Evolutionary conservation across 2,329 filamentous ascomycete genomes (phyloP).

Genomic region (Shiraia sp.): DNA sequence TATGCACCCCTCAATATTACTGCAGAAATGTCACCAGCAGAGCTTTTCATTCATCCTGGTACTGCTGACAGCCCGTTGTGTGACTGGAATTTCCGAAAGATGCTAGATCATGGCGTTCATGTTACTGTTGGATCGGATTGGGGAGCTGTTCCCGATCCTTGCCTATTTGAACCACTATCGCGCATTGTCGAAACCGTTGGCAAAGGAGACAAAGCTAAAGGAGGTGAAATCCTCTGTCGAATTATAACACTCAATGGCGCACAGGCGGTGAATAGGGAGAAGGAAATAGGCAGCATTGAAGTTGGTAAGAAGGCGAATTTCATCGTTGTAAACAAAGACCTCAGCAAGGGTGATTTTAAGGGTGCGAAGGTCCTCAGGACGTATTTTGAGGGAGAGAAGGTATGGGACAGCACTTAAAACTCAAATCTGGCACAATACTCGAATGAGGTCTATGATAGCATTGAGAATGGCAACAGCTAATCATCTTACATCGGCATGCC

Average conservation of each 20-base stretch:
- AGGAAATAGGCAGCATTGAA: conserved; percentile 32
- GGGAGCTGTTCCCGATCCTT: conserved; percentile 19
- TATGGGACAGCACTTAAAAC: not conserved
- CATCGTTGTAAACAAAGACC: conserved; percentile 33
- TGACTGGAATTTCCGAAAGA: conserved; percentile 34
- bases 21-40: conserved; percentile 41
- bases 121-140: conserved; percentile 39
- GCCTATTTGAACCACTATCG: conserved; percentile 14
- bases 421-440: not conserved
- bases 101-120: conserved; percentile 26
- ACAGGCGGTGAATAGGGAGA: conserved; percentile 29
- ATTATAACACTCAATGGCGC: conserved; percentile 37
- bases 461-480: no score
- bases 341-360: conserved; percentile 32
- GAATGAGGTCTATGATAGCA: no score
- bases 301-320: conserved; percentile 41
- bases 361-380: conserved; percentile 33
- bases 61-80: conserved; percentile 15
- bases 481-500: conserved; percentile 1
- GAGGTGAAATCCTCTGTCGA: conserved; percentile 16
- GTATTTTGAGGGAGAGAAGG: conserved; percentile 27
- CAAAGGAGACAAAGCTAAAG: conserved; percentile 10
- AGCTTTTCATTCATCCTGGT: conserved; percentile 25
- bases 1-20: conserved; percentile 35
- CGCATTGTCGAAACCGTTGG: conserved; percentile 16